A percentile compares a stretch with the other conserved stretches of the same genome.
phyloP scores from a whole-genome alignment of 31 red algal genomes.

The Bonnemaisonia californica region DNA sequence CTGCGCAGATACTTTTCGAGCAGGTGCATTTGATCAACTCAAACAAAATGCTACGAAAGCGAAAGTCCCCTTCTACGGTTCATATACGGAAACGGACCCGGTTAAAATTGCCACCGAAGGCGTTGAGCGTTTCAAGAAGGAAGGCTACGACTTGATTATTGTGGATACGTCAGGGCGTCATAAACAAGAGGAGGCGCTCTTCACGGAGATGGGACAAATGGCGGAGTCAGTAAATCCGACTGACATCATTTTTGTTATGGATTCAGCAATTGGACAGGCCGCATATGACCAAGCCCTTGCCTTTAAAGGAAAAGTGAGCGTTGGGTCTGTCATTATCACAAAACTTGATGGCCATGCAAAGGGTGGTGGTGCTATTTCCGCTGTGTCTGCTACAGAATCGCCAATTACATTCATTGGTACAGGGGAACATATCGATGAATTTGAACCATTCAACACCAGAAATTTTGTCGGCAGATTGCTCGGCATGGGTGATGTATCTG shows the following conservation, averaged over 20 bases:
- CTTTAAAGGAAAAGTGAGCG: slow-evolving; percentile 77
- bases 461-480: slow-evolving; percentile 92
- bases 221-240: slow-evolving; percentile 70
- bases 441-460: slow-evolving; percentile 87
- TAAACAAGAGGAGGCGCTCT: slow-evolving; percentile 94
- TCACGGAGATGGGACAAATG: slow-evolving; percentile 98
- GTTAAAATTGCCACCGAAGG: slow-evolving; percentile 92
- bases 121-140: slow-evolving; percentile 82
- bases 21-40: slow-evolving; percentile 97
- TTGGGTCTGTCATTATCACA: slow-evolving; percentile 94
- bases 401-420: slow-evolving; percentile 95
- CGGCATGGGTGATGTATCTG: slow-evolving; percentile 93
- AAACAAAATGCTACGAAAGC: slow-evolving; percentile 96
- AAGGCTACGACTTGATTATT: slow-evolving; percentile 91
- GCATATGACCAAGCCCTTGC: slow-evolving; percentile 95
- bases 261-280: slow-evolving; percentile 94
- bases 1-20: slow-evolving; percentile 98
- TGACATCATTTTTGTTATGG: slow-evolving; percentile 97
- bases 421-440: slow-evolving; percentile 97
- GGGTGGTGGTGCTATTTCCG: slow-evolving; percentile 97
- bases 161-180: slow-evolving; percentile 98
- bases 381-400: slow-evolving; percentile 87
- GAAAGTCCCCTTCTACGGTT: slow-evolving; percentile 94
- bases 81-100: slow-evolving; percentile 92
- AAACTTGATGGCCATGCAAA: slow-evolving; percentile 98